A percentile compares a stretch with the other conserved stretches of the same genome.
These are phyloP conservation scores for Paulownia fortunei DNA, from an alignment of 257 asterid genomes.

Conservation along the genomic window DNA sequence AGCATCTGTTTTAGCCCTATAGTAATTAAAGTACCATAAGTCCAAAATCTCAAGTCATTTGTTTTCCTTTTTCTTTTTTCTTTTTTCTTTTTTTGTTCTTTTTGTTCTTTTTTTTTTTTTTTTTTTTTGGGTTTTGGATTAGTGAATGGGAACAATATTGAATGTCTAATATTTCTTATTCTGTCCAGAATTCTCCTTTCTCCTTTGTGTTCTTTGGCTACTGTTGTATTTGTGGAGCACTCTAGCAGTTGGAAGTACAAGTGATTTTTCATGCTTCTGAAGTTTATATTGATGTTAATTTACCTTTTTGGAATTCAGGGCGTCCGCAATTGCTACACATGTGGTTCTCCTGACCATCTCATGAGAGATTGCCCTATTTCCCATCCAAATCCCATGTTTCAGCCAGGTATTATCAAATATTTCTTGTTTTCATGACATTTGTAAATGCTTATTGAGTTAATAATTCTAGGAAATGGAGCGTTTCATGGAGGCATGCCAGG, in stretches of 20 bases:
- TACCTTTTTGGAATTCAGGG: conserved; percentile 52
- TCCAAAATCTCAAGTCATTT: background rate
- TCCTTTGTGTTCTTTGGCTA: background rate
- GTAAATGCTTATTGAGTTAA: conserved; percentile 18
- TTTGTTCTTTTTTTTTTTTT: too few relatives aligned
- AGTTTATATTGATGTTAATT: conserved; percentile 8
- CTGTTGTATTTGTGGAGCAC: background rate
- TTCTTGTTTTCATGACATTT: background rate
- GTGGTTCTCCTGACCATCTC: conserved; percentile 91
- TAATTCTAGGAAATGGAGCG: conserved; percentile 52
- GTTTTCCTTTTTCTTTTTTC: background rate
- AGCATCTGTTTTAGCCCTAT: background rate
- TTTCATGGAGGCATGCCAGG: conserved; percentile 68
- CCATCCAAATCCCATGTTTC: conserved; percentile 61
- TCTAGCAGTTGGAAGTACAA: background rate
- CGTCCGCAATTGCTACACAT: conserved; percentile 65
- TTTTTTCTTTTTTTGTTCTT: too few relatives aligned
- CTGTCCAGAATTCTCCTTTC: background rate
- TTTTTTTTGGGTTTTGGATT: background rate
- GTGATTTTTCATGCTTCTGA: conserved; percentile 11
- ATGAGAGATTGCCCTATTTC: conserved; percentile 79
- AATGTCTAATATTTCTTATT: background rate
- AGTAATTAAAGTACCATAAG: background rate
- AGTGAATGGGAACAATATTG: background rate
- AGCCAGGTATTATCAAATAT: conserved; percentile 52